Base-by-base conservation (phyloP, 306 rosid genomes). In the Bauhinia variegata region DNA sequence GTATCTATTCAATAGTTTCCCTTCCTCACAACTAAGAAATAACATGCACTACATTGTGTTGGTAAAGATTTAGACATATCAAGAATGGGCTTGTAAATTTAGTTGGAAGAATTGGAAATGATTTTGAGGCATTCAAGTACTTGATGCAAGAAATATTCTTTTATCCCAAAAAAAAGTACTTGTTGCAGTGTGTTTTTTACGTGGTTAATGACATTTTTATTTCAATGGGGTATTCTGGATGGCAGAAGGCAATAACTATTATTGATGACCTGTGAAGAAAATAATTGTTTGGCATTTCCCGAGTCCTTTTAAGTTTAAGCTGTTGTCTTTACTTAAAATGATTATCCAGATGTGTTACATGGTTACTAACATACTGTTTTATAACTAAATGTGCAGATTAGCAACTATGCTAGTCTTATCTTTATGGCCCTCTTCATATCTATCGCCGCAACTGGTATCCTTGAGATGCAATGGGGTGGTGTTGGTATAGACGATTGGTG, bases 381-480 rank as follows among this genome's bases (percentile, higher is more conserved):
- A 30, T 47, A 23, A 62, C 14, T 58, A 6, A 30, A 30, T 60
- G 6, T 83, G 78, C 93, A 93, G 99, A 93, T 93, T 44, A 90
- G 97, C 87, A 93, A 93, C 81, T 93, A 88, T 71, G 99, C 99
- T 4, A 90, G 97, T 79, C 37, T 93, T 30, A 71, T 93, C 61
- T 93, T 93, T 81, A 93, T 93, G 76, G 92, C 83, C 30, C 95
- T 93, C 82, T 93, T 93, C 86, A 72, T 90, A 60, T 93, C 96
- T 19, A 93, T 93, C 10, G 97, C 96, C 13, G 95, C 90, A 16
- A 93, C 97, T 2, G 80, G 99, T 66, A 83, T 93, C 72, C 95
- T 89, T 2, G 97, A 93, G 90, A 93, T 93, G 97, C 97, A 85
- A 41, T 93, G 97, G 99, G 99, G 99, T 4, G 92, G 92, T 39